A percentile compares a stretch with the other conserved stretches of the same genome.
These are phyloP conservation scores for Exophiala spinifera DNA, from an alignment of 2,329 filamentous ascomycete genomes.

Conservation along the genomic window DNA sequence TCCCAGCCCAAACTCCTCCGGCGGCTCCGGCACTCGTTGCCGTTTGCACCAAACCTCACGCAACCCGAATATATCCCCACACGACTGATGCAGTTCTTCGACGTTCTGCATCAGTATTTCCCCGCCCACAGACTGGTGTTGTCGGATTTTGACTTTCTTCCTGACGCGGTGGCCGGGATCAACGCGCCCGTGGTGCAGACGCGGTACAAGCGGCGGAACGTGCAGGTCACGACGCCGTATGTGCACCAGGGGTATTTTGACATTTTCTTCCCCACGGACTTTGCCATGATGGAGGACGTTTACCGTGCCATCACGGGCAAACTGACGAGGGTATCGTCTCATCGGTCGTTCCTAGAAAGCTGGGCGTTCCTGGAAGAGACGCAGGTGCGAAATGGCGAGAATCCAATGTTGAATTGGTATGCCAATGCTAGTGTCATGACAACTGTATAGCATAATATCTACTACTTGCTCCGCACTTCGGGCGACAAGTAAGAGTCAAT, in stretches of 20 bases:
- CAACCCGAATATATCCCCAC: constrained; percentile 91
- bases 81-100: constrained; percentile 93
- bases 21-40: constrained; percentile 61
- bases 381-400: constrained; percentile 84
- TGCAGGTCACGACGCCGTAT: constrained; percentile 84
- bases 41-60: constrained; percentile 73
- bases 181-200: constrained; percentile 98
- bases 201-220: constrained; percentile 78
- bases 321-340: constrained; percentile 76
- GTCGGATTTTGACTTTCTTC: constrained; percentile 84
- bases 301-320: constrained; percentile 93
- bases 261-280: constrained; percentile 96
- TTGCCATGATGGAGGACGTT: constrained; percentile 82
- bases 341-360: constrained; percentile 84
- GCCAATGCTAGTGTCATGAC: constrained; percentile 91
- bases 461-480: no score
- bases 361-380: constrained; percentile 93
- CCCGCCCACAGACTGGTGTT: constrained; percentile 84
- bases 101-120: constrained; percentile 82
- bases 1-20: constrained; percentile 55
- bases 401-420: constrained; percentile 88
- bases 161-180: constrained; percentile 75
- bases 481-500: no score
- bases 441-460: constrained; percentile 59
- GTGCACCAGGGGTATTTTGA: constrained; percentile 99